Percentiles rank a stretch among this genome's conserved stretches.
phyloP scores from a whole-genome alignment of 2,329 filamentous ascomycete species.

The Phialemonium atrogriseum region DNA sequence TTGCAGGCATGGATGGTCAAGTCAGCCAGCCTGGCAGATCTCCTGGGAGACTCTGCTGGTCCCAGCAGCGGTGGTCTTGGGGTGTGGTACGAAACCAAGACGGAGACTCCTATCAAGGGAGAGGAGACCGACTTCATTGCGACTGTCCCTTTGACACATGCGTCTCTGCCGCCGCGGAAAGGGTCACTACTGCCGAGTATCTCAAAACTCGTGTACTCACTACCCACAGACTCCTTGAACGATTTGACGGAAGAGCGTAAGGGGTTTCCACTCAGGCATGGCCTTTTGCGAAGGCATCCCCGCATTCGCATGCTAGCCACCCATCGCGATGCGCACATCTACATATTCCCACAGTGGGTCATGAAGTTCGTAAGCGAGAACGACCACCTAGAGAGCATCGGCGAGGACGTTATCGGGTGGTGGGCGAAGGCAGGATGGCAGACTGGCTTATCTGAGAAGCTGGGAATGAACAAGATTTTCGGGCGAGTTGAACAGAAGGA shows the following conservation, averaged over 20 bases:
- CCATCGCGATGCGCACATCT: conserved; percentile 87
- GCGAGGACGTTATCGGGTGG: conserved; percentile 87
- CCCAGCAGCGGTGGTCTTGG: conserved; percentile 65
- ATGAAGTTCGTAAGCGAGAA: conserved; percentile 76
- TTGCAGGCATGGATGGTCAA: conserved; percentile 90
- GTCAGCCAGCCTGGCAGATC: conserved; percentile 59
- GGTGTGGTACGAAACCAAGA: conserved; percentile 85
- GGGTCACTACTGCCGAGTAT: conserved; percentile 60
- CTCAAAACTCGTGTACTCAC: conserved; percentile 74
- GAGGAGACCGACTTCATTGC: conserved; percentile 92
- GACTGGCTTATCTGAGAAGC: conserved; percentile 66
- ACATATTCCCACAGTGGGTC: conserved; percentile 88
- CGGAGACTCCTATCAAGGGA: conserved; percentile 67
- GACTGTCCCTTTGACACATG: conserved; percentile 56
- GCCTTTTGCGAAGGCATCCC: conserved; percentile 65
- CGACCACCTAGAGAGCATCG: conserved; percentile 76
- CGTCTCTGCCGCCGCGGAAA: conserved; percentile 49
- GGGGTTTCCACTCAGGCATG: conserved; percentile 65
- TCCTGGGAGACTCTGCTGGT: conserved; percentile 40
- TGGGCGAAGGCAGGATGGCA: conserved; percentile 97
- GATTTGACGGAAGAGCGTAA: conserved; percentile 73
- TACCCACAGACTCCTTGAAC: conserved; percentile 82
- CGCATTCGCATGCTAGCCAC: conserved; percentile 73
- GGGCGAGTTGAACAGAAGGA: conserved; percentile 18
- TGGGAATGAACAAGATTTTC: conserved; percentile 62